phyloP scores from a whole-genome alignment of 2,329 filamentous ascomycete genomes.

The Fusarium sarcochroum region DNA sequence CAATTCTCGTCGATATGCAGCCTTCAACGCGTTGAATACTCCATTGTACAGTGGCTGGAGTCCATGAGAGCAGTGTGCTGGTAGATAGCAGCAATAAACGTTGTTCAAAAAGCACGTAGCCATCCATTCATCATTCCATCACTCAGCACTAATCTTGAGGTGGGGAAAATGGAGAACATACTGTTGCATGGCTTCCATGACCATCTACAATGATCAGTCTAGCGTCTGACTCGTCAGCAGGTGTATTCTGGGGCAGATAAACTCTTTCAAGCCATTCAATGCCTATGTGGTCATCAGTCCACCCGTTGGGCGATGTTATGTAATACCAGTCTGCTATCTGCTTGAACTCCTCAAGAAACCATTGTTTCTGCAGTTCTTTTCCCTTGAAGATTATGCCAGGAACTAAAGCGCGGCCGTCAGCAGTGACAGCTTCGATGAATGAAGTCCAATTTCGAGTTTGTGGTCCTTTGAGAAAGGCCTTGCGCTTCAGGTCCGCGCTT shows the following conservation, averaged over 20 bases:
- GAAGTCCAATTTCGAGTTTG: constrained; percentile 20
- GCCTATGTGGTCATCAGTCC: constrained; percentile 18
- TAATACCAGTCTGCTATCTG: constrained; percentile 23
- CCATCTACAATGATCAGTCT: constrained; percentile 27
- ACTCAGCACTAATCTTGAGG: too few species aligned
- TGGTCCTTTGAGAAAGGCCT: constrained; percentile 18
- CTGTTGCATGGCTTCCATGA: constrained; percentile 11
- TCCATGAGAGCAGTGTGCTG: constrained; percentile 1
- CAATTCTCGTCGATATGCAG: not conserved
- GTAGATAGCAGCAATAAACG: not conserved
- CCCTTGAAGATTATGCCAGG: constrained; percentile 28
- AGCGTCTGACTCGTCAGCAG: not conserved
- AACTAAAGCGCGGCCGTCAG: constrained; percentile 2
- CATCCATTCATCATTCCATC: constrained; percentile 8
- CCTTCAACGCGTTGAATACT: constrained; percentile 1
- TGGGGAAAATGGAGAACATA: not conserved
- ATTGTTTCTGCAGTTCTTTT: constrained; percentile 21
- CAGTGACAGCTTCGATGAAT: constrained; percentile 19
- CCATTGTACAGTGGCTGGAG: not conserved
- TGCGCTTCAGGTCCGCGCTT: constrained; percentile 7
- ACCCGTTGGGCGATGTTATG: constrained; percentile 12
- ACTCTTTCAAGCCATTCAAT: constrained; percentile 10
- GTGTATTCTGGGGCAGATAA: constrained; percentile 8
- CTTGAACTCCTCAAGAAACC: constrained; percentile 22
- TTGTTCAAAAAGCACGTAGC: not conserved